A percentile compares a stretch with the other conserved stretches of the same genome.
These are phyloP conservation scores for Vitis amurensis DNA, from an alignment of 164 flowering plant species.

Conservation along the genomic window DNA sequence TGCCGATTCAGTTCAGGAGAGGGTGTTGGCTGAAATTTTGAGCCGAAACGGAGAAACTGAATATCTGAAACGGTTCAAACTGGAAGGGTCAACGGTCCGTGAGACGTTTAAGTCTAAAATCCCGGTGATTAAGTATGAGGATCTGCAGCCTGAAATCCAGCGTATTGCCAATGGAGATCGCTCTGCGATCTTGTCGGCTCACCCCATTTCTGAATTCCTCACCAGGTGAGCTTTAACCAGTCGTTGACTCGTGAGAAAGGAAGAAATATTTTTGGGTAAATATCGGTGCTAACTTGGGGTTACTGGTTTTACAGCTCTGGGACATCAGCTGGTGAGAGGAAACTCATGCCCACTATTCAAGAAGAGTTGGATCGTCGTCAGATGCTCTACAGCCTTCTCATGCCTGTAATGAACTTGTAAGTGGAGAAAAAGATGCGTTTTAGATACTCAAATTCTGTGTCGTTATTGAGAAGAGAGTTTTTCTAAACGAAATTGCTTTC, in stretches of 20 bases:
- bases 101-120: constrained; percentile 35
- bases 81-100: constrained; percentile 39
- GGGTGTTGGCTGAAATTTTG: constrained; percentile 37
- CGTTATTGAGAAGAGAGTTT: no score
- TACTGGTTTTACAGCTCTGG: constrained; percentile 47
- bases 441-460: no score
- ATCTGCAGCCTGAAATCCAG: constrained; percentile 43
- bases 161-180: constrained; percentile 47
- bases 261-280: no score
- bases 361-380: constrained; percentile 64
- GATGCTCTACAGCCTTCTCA: constrained; percentile 56
- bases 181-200: constrained; percentile 40
- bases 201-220: constrained; percentile 49
- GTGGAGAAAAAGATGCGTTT: constrained; percentile 8
- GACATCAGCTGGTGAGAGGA: constrained; percentile 67
- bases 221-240: constrained; percentile 26
- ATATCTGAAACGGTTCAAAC: constrained; percentile 34
- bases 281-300: neutral
- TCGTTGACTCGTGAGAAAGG: neutral
- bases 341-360: constrained; percentile 60
- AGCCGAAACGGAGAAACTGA: constrained; percentile 36
- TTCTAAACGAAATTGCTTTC: neutral
- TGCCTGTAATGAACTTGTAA: constrained; percentile 73
- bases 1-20: constrained; percentile 37
- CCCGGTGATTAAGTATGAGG: constrained; percentile 39